These are phyloP conservation scores for Aspergillus campestris DNA, from an alignment of 495 filamentous ascomycete genomes.

Conservation along the genomic window DNA sequence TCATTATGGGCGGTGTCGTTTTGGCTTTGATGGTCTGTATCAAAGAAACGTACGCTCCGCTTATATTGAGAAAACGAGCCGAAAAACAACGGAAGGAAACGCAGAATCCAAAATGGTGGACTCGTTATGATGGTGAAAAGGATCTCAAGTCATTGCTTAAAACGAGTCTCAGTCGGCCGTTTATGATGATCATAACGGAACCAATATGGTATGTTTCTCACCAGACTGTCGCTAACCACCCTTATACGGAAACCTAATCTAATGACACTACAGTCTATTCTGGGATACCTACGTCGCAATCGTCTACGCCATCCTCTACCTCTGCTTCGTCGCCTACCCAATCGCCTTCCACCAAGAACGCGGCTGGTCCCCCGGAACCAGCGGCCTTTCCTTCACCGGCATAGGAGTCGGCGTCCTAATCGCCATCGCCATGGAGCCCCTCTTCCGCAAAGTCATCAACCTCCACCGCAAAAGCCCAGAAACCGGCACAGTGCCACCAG, in stretches of 20 bases:
- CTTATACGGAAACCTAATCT: conserved; percentile 34
- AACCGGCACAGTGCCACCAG: conserved; percentile 56
- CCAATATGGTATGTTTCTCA: too few relatives aligned
- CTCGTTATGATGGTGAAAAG: conserved; percentile 46
- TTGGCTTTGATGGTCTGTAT: conserved; percentile 39
- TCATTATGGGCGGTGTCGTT: conserved; percentile 54
- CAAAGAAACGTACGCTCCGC: too few relatives aligned
- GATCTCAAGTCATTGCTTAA: conserved; percentile 35
- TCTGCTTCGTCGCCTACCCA: conserved; percentile 75
- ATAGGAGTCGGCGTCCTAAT: conserved; percentile 61
- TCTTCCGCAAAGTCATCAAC: conserved; percentile 62
- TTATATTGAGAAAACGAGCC: too few relatives aligned
- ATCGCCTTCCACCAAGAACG: conserved; percentile 64
- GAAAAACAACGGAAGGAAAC: conserved; percentile 58
- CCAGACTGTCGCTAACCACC: too few relatives aligned
- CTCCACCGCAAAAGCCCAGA: conserved; percentile 52
- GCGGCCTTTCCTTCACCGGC: conserved; percentile 64
- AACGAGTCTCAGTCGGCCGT: too few relatives aligned
- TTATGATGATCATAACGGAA: too few relatives aligned
- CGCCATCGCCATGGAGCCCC: conserved; percentile 53
- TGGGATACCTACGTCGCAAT: conserved; percentile 63
- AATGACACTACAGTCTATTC: conserved; percentile 41
- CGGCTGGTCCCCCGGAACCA: conserved; percentile 55
- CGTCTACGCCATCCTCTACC: conserved; percentile 62
- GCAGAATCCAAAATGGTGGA: conserved; percentile 57